Conservation (phyloP, 2,329 filamentous ascomycete species). For the Biscogniauxia sp. region DNA sequence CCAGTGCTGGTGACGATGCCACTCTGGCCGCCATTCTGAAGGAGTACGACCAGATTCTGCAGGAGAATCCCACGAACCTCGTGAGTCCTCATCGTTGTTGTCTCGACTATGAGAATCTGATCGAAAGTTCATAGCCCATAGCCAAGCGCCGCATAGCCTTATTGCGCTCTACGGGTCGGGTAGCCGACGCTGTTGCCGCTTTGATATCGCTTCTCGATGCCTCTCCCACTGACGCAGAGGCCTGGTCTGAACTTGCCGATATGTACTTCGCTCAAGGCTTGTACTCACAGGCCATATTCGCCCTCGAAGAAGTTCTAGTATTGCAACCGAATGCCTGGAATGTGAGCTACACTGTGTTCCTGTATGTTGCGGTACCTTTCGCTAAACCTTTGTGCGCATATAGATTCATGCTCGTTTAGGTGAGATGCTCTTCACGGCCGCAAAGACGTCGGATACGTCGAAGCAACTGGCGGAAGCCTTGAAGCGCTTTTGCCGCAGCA, state of each 20-base stretch:
- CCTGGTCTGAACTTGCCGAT: conserved; percentile 89
- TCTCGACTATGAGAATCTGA: not conserved
- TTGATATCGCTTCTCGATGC: conserved; percentile 75
- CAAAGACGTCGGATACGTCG: conserved; percentile 43
- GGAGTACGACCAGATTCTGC: conserved; percentile 74
- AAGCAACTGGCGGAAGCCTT: conserved; percentile 69
- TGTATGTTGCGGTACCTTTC: conserved; percentile 6
- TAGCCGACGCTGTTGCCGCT: conserved; percentile 69
- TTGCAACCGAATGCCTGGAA: conserved; percentile 94
- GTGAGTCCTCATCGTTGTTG: conserved; percentile 46
- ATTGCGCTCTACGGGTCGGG: conserved; percentile 68
- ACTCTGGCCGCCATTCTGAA: conserved; percentile 69
- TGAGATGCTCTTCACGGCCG: conserved; percentile 75
- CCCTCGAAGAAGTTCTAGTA: conserved; percentile 85
- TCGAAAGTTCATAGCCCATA: conserved; percentile 58
- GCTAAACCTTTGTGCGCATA: conserved; percentile 27
- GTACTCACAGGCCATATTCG: conserved; percentile 80
- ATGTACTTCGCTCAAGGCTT: conserved; percentile 78
- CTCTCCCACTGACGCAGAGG: conserved; percentile 85
- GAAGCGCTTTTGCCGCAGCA: conserved; percentile 82
- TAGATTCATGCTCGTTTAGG: conserved; percentile 85
- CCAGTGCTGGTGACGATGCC: conserved; percentile 64
- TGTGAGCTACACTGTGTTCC: conserved; percentile 50
- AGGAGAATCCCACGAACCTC: conserved; percentile 74
- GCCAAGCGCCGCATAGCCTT: conserved; percentile 81